Base-by-base conservation (phyloP, 2,329 filamentous ascomycete species). In the Colletotrichum sp. region DNA sequence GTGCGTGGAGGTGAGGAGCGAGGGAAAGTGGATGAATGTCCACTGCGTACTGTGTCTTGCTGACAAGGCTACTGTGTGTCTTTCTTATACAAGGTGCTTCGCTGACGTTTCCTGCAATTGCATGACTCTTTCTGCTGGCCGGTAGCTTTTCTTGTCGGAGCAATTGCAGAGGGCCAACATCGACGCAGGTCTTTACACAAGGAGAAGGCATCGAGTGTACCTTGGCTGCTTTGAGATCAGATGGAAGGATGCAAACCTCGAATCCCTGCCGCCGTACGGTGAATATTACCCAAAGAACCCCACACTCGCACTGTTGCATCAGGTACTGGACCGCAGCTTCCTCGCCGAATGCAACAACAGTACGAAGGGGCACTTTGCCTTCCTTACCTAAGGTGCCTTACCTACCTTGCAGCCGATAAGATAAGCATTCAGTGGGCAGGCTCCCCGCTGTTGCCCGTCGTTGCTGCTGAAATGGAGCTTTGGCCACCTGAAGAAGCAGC, bases 281-380 rank as follows among this genome's bases (percentile, higher is more conserved):
- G 31, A 18, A 6, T 2, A 6, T 15, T 29, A 9, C 9, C 9
- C 2, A 9, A 2, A 24, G 16, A 4, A 7, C 15, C 36, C 15
- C 15, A 18, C 2, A 27, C 38, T 61, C 66, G 70, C 70, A 73
- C 70, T 66, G 70, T 66, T 73, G 67, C 71, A 73, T 73, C 70
- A 38, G 59, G 31, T 21, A 68, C 21, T 16, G 34, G 24, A 24
- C 47, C 63, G 12, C 31, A 38, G 43, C 63, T 66, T 59, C 24
- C 38, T 34, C n/a, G 57, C 57, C 55, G 71, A 66, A 73, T 70
- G 70, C 70, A 70, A 73, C 70, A 62, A 68, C 27, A 59, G n/a
- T 31, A 70, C 59, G 38, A 21, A n/a, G 34, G 16, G 59, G 59
- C 54, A 57, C 12, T 21, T 55, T 24, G 58, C 38, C 38, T 31